phyloP scores from a whole-genome alignment of 768 basidiomycete genomes.

The Suillus clintonianus region DNA sequence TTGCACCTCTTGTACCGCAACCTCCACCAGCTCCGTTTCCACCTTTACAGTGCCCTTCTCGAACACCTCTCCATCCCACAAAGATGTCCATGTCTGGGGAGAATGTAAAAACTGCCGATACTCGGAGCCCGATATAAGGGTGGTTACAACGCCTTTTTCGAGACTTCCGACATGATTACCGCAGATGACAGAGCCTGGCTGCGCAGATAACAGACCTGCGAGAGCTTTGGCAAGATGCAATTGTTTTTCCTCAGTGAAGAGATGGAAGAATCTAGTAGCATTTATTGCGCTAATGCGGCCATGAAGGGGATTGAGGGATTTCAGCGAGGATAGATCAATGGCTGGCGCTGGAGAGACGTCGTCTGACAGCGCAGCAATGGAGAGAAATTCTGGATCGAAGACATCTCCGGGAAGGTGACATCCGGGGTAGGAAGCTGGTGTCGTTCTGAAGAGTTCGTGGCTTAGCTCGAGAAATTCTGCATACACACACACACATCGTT shows the following conservation, averaged over 20 bases:
- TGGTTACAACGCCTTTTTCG: slow-evolving; percentile 5
- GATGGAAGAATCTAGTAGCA: slow-evolving; percentile 49
- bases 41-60: slow-evolving; percentile 36
- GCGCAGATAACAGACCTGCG: slow-evolving; percentile 28
- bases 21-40: slow-evolving; percentile 13
- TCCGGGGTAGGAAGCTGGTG: slow-evolving; percentile 51
- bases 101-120: slow-evolving; percentile 12
- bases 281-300: slow-evolving; percentile 52
- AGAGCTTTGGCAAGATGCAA: slow-evolving; percentile 24
- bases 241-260: slow-evolving; percentile 33
- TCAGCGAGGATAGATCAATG: slow-evolving; percentile 35
- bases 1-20: too few species aligned
- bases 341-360: slow-evolving; percentile 19
- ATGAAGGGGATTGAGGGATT: slow-evolving; percentile 48
- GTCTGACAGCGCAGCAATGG: slow-evolving; percentile 31
- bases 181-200: slow-evolving; percentile 33
- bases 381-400: slow-evolving; percentile 48
- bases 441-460: slow-evolving; percentile 63
- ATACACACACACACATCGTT: background rate
- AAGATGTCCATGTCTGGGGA: slow-evolving; percentile 15
- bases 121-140: background rate
- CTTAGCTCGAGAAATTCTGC: slow-evolving; percentile 62
- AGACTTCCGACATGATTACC: slow-evolving; percentile 24
- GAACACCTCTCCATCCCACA: slow-evolving; percentile 27
- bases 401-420: slow-evolving; percentile 57